These are phyloP conservation scores for Hyaloscypha bicolor DNA, from an alignment of 495 filamentous ascomycete species.

Conservation along the genomic window DNA sequence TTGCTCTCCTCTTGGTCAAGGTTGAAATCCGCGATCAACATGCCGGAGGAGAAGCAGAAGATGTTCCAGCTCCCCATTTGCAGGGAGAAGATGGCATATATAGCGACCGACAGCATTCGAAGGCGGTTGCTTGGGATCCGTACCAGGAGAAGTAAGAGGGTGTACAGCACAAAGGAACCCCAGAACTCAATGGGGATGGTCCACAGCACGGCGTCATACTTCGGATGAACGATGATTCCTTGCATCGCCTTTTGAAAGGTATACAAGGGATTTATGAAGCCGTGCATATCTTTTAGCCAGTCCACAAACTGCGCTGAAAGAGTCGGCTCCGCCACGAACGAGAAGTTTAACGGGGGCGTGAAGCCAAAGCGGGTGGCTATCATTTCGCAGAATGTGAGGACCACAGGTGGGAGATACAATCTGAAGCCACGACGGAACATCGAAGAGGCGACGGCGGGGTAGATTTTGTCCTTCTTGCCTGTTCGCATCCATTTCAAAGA, in stretches of 20 bases:
- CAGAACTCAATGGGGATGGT: conserved; percentile 17
- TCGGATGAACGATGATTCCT: neutral
- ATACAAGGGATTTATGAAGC: neutral
- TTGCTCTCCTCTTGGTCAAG: conserved; percentile 11
- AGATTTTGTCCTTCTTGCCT: conserved; percentile 10
- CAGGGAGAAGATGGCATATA: conserved; percentile 9
- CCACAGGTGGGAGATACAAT: neutral
- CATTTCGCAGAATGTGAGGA: conserved; percentile 5
- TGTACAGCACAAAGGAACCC: conserved; percentile 12
- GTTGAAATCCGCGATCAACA: conserved; percentile 17
- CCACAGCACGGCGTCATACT: conserved; percentile 2
- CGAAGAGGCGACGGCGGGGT: conserved; percentile 12
- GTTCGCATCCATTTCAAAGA: conserved; percentile 14
- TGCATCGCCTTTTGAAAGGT: neutral
- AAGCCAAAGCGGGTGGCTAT: conserved; percentile 36
- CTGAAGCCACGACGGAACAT: conserved; percentile 3
- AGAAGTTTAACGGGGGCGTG: neutral
- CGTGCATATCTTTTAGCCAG: neutral
- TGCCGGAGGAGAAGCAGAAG: conserved; percentile 18
- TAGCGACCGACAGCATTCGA: conserved; percentile 10
- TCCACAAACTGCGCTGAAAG: neutral
- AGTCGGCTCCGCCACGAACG: neutral
- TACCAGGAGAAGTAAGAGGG: conserved; percentile 6
- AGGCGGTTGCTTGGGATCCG: conserved; percentile 3
- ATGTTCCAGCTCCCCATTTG: conserved; percentile 14